phyloP scores from a whole-genome alignment of 2,329 filamentous ascomycete genomes.

The Alternaria arborescens region DNA sequence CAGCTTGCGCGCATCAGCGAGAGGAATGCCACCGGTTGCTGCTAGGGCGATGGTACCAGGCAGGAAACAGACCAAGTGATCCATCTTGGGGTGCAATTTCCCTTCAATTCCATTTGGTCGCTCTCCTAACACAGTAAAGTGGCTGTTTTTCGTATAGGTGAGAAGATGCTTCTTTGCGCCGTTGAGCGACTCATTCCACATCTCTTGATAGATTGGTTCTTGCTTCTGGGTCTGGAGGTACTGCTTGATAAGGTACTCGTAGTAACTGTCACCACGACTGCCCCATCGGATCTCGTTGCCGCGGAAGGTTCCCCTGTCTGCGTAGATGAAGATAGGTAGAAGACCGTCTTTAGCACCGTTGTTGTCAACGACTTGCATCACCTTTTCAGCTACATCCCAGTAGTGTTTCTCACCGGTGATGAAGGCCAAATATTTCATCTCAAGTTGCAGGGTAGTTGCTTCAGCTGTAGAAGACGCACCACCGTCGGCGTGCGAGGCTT shows the following conservation, averaged over 20 bases:
- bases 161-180: conserved; percentile 92
- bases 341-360: conserved; percentile 82
- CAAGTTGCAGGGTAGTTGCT: conserved; percentile 88
- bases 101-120: conserved; percentile 75
- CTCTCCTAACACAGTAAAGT: conserved; percentile 90
- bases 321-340: conserved; percentile 89
- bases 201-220: conserved; percentile 84
- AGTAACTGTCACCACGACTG: conserved; percentile 95
- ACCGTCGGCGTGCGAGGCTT: conserved; percentile 81
- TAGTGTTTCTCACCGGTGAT: conserved; percentile 91
- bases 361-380: conserved; percentile 89
- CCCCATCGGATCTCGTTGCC: conserved; percentile 89
- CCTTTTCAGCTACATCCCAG: conserved; percentile 90
- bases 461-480: conserved; percentile 95
- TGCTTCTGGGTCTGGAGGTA: conserved; percentile 91
- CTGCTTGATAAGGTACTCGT: conserved; percentile 98
- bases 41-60: conserved; percentile 93
- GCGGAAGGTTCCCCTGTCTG: conserved; percentile 78
- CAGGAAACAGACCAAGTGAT: conserved; percentile 97
- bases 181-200: conserved; percentile 88
- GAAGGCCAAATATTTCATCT: conserved; percentile 96
- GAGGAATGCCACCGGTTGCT: conserved; percentile 78
- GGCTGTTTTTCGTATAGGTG: conserved; percentile 81
- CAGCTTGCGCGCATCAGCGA: conserved; percentile 76
- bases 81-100: conserved; percentile 86